Base-by-base conservation (phyloP, 148 eudicot genomes). In the Mesembryanthemum crystallinum region DNA sequence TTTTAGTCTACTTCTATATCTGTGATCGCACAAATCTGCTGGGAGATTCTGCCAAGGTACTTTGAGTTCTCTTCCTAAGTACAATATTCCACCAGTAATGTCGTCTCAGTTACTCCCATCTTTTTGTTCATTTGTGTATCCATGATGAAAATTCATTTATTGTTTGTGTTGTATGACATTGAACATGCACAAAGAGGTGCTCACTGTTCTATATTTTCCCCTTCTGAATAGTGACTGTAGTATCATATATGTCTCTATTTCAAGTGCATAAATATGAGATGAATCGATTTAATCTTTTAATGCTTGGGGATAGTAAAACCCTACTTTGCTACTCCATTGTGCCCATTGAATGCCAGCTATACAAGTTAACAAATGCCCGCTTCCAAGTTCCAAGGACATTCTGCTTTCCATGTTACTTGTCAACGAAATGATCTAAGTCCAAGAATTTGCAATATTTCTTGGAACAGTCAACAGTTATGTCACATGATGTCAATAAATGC, bases 11-110 rank as follows among this genome's bases (percentile, higher is more conserved):
- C 79, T 91, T 89, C 84, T 93, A 91, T 81, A 69, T 91, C 51
- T 91, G 97, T 87, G 98, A 93, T 82, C 97, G 98, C 57, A 93
- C 97, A 73, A 81, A 80, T 76, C 58, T 91, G 25, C 86, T 93
- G 47, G 92, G 82, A 65, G 92, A 83, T 81, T 89, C 98, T 29
- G 86, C 84, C 70, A 91, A 93, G 98, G 98, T 93, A 70, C 77
- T 66, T 79, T 33, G 33, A 5, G 54, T 58, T 59, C 28, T 35
- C 30, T 57, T 58, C 71, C 66, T 59, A 13, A 14, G 29, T 43
- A 18, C 30, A 54, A 49, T 49, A 30, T 1, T 37, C 20, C 24
- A 11, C 29, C 67, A 39, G 45, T 23, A 33, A 9, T 24, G 30
- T 42, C 39, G 12, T 49, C 21, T 37, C 42, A 27, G 21, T 29